phyloP scores from a whole-genome alignment of 306 rosid species.

The Ceratonia siliqua region DNA sequence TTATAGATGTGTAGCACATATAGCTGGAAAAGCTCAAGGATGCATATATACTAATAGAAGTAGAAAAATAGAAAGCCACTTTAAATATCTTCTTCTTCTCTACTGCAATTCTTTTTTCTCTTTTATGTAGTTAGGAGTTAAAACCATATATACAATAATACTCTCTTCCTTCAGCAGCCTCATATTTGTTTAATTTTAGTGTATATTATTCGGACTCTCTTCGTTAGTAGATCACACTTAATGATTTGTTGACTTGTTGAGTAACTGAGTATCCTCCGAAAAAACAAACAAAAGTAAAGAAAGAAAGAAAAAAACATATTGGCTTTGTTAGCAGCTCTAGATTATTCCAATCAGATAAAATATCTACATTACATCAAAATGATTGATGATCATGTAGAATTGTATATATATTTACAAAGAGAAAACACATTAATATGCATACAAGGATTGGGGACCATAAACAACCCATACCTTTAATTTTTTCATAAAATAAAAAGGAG shows the following conservation, averaged over 20 bases:
- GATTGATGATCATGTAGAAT: constrained; percentile 45
- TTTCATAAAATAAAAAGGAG: constrained; percentile 56
- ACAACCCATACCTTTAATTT: constrained; percentile 93
- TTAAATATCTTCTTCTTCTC: constrained; percentile 34
- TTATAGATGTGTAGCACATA: constrained; percentile 39
- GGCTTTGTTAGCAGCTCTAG: constrained; percentile 13
- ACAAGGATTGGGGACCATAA: constrained; percentile 83
- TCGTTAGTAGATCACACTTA: no score
- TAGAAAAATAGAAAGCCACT: constrained; percentile 37
- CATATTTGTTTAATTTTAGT: constrained; percentile 31
- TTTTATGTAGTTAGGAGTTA: constrained; percentile 6
- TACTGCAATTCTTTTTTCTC: constrained; percentile 10
- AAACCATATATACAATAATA: background rate
- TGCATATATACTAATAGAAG: constrained; percentile 32
- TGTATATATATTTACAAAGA: constrained; percentile 24
- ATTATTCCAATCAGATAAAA: constrained; percentile 28
- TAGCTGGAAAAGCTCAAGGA: constrained; percentile 39
- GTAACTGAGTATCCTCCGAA: no score
- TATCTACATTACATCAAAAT: constrained; percentile 34
- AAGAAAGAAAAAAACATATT: no score
- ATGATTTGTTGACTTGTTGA: background rate
- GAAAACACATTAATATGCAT: constrained; percentile 36
- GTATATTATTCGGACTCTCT: no score
- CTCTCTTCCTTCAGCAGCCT: constrained; percentile 26
- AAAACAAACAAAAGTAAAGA: no score